Base-by-base conservation (phyloP, 192 early-diverging fungal species). In the Backusella macrospora region DNA sequence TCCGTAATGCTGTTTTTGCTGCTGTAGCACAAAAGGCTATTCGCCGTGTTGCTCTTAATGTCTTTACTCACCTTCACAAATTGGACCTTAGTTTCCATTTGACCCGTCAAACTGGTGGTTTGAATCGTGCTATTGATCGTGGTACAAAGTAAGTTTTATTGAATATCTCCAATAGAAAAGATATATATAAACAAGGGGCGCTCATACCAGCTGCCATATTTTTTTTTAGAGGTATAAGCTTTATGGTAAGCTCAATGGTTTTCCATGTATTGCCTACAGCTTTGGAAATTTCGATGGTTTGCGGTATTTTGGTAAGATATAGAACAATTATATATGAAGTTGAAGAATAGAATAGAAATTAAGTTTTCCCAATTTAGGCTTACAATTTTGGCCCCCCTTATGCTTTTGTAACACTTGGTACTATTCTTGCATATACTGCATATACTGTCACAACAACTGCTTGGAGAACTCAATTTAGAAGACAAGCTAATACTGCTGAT, bases 81-180 rank as follows among this genome's bases (percentile, higher is more conserved):
- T 82, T 99, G 55, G 97, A 99, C 70, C 86, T 97, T 68, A 87
- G 85, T 34, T 99, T 98, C 81, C 98, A 99, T 81, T 80, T 99
- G 16, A 88, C 89, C 18, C 87, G 97, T 44, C 96, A 99, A 82
- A 99, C 98, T 4, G 98, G 98, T 73, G 98, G 96, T 4, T 84
- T 99, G 46, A 96, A 94, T 45, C 88, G 98, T 7, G 96, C 98
- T 29, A 96, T 99, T 72, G 98, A 99, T 82, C 87, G 98, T 23
- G 94, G 94, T 71, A 95, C 87, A 86, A 86, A 85, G 87, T 88
- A 81, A 71, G 42, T 62, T 29, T 34, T 34, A 15, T 16, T 23
- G 21, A 14, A 37, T 47, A 14, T 47, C 16, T 13, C 6, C 38
- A 7, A 48, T 37, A 44, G 14, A 59, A 26, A 38, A 10, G 3